Evolutionary conservation across 768 basidiomycete genomes (phyloP).

Genomic region (Amanita thiersii): DNA sequence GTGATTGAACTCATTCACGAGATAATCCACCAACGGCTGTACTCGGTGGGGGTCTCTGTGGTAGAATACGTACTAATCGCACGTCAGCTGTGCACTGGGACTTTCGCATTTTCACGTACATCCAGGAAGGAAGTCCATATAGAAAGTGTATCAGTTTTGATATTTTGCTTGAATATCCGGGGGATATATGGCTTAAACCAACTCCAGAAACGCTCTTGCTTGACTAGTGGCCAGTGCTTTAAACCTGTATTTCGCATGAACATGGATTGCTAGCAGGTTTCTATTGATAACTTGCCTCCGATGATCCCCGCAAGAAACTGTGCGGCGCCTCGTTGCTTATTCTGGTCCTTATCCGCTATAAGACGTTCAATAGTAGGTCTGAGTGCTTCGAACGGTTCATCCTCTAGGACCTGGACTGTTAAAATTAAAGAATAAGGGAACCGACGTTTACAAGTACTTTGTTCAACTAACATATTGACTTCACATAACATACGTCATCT

Average conservation of each 20-base stretch:
- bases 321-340: conserved; percentile 83
- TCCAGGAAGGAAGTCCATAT: conserved; percentile 79
- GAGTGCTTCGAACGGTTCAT: conserved; percentile 57
- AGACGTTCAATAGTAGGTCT: conserved; percentile 54
- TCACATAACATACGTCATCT: conserved; percentile 66
- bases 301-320: conserved; percentile 76
- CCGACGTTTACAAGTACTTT: background rate
- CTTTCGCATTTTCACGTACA: conserved; percentile 25
- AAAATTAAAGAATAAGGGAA: conserved; percentile 4
- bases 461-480: conserved; percentile 57
- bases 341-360: conserved; percentile 65
- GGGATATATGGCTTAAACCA: conserved; percentile 72
- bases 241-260: conserved; percentile 40
- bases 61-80: conserved; percentile 60
- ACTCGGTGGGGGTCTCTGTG: conserved; percentile 78
- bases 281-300: conserved; percentile 31
- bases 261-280: background rate
- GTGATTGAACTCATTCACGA: conserved; percentile 52
- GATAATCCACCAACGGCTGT: conserved; percentile 69
- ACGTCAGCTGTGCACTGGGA: conserved; percentile 1
- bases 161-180: conserved; percentile 56
- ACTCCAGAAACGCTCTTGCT: conserved; percentile 63
- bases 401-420: conserved; percentile 72
- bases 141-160: conserved; percentile 74
- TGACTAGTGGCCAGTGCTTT: conserved; percentile 79